These are phyloP conservation scores for Schizophyllum amplum DNA, from an alignment of 1,284 basidiomycete species.

Conservation along the genomic window DNA sequence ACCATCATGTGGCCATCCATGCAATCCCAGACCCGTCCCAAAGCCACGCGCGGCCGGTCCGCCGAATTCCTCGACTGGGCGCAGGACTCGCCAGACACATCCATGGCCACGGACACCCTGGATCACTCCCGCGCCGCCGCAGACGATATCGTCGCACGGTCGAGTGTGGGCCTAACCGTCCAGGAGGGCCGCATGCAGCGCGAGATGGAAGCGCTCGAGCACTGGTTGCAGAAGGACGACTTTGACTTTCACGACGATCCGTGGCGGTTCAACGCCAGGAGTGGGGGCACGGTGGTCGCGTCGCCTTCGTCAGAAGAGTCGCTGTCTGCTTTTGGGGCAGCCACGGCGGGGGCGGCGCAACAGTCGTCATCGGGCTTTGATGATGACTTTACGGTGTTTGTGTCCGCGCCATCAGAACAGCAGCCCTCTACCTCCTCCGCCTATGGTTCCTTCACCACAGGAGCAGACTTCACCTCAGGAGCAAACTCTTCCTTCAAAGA, in stretches of 20 bases:
- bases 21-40: constrained; percentile 29
- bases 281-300: neutral
- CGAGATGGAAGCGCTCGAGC: constrained; percentile 51
- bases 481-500: too few species aligned
- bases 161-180: constrained; percentile 10
- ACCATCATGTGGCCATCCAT: constrained; percentile 83
- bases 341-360: constrained; percentile 8
- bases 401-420: constrained; percentile 40
- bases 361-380: constrained; percentile 43
- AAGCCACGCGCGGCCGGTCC: constrained; percentile 7
- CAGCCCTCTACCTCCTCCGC: too few species aligned
- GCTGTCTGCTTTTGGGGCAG: constrained; percentile 2
- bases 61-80: constrained; percentile 19
- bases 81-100: constrained; percentile 17
- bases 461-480: too few species aligned
- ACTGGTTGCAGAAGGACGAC: constrained; percentile 49
- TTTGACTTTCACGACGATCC: constrained; percentile 22
- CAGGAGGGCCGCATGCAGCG: constrained; percentile 27
- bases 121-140: constrained; percentile 5
- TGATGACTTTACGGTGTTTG: constrained; percentile 70
- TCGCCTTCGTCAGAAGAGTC: constrained; percentile 16
- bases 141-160: constrained; percentile 13
- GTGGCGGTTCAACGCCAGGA: constrained; percentile 19
- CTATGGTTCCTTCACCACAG: too few species aligned
- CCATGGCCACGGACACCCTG: neutral